Evolutionary conservation across 1,139 yeast species (phyloP).

Genomic region (Pichia sp.): DNA sequence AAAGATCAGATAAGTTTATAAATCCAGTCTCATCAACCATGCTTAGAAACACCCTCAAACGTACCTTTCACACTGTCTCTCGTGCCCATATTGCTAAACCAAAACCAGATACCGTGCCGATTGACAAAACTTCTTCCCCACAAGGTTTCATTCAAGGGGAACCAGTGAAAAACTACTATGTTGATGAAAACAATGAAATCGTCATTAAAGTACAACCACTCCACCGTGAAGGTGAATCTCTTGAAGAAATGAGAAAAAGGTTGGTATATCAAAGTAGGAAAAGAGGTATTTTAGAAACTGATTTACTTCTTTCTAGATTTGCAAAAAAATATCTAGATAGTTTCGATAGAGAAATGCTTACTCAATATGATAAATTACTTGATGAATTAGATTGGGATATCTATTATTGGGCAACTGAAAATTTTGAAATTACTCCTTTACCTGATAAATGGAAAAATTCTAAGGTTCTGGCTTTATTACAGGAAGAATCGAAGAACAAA

Average conservation of each 20-base stretch:
- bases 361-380: slow-evolving; percentile 77
- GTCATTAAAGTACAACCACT: slow-evolving; percentile 65
- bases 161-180: slow-evolving; percentile 18
- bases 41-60: slow-evolving; percentile 6
- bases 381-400: slow-evolving; percentile 99
- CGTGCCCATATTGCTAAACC: slow-evolving; percentile 9
- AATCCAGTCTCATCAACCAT: too few relatives aligned
- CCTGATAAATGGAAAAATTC: slow-evolving; percentile 81
- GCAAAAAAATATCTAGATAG: slow-evolving; percentile 64
- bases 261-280: slow-evolving; percentile 87
- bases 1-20: too few relatives aligned
- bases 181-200: slow-evolving; percentile 30
- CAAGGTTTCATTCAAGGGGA: slow-evolving; percentile 19
- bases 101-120: slow-evolving; percentile 12
- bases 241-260: slow-evolving; percentile 76
- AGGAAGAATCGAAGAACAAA: slow-evolving; percentile 68
- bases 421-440: slow-evolving; percentile 71
- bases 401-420: slow-evolving; percentile 93
- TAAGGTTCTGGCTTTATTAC: slow-evolving; percentile 56
- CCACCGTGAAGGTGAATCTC: slow-evolving; percentile 66
- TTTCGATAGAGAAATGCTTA: slow-evolving; percentile 62
- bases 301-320: slow-evolving; percentile 74
- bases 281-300: slow-evolving; percentile 93
- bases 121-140: slow-evolving; percentile 13
- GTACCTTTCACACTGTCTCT: slow-evolving; percentile 1